Conservation (phyloP, 83 land plant genomes). For the Isoetes engelmannii region DNA sequence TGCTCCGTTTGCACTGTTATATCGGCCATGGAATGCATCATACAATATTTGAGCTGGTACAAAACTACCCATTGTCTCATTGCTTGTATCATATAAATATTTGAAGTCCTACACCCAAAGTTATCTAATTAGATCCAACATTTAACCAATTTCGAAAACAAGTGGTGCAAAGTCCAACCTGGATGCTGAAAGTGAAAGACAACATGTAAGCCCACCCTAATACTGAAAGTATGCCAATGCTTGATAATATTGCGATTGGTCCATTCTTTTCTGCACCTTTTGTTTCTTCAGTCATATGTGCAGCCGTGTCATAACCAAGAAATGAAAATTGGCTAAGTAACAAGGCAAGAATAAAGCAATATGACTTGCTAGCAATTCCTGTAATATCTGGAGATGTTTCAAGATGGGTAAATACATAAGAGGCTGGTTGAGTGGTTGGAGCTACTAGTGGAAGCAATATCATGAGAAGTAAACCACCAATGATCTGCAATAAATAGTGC, state of each 20-base stretch:
- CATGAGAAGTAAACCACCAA: conserved; percentile 7
- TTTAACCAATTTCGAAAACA: background rate
- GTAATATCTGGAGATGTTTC: conserved; percentile 8
- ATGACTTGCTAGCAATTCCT: conserved; percentile 1
- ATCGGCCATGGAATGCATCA: conserved; percentile 8
- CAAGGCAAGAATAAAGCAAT: conserved; percentile 10
- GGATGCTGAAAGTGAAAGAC: conserved; percentile 8
- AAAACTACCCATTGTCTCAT: conserved; percentile 8
- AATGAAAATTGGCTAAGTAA: conserved; percentile 12
- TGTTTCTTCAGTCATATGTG: conserved; percentile 10
- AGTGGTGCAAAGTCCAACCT: conserved; percentile 2
- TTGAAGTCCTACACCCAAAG: conserved; percentile 6
- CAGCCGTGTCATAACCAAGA: conserved; percentile 9
- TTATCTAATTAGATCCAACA: background rate
- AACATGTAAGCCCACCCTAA: conserved; percentile 15
- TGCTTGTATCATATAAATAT: conserved; percentile 3
- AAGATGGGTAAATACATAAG: conserved; percentile 6
- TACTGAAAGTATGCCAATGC: background rate
- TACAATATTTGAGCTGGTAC: conserved; percentile 10
- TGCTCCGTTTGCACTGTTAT: background rate
- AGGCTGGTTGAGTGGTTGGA: conserved; percentile 7
- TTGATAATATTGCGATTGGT: conserved; percentile 8
- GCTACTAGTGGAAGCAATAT: conserved; percentile 8
- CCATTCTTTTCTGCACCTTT: conserved; percentile 7
- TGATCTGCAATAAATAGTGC: conserved; percentile 1